These are phyloP conservation scores for Colletotrichum graminicola DNA, from an alignment of 2,329 filamentous ascomycete species.

Conservation along the genomic window DNA sequence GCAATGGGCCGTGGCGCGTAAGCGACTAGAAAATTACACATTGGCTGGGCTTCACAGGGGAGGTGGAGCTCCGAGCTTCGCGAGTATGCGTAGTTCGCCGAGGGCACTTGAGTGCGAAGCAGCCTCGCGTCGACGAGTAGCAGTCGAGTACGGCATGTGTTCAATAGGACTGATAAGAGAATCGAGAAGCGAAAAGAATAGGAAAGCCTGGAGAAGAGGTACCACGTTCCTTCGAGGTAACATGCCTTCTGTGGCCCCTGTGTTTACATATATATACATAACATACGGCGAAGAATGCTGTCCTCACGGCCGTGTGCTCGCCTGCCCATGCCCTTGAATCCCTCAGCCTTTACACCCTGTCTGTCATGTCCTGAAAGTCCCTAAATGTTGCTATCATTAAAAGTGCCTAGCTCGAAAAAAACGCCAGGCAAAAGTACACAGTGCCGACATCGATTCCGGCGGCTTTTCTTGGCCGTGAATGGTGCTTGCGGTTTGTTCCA, in stretches of 20 bases:
- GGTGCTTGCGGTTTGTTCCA: not conserved
- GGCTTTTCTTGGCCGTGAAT: conserved; percentile 5
- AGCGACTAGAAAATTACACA: not conserved
- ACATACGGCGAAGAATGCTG: conserved; percentile 36
- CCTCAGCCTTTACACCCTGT: conserved; percentile 32
- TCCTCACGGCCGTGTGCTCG: conserved; percentile 40
- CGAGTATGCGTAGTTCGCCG: not conserved
- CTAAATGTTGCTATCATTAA: conserved; percentile 18
- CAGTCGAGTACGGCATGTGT: not conserved
- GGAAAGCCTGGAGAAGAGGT: not conserved
- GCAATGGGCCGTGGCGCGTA: not conserved
- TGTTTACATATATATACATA: conserved; percentile 35
- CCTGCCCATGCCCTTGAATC: conserved; percentile 40
- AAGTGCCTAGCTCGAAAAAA: not conserved
- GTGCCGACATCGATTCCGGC: not conserved
- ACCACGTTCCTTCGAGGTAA: not conserved
- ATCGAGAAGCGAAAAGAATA: not conserved
- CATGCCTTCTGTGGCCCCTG: conserved; percentile 2
- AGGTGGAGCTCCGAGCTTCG: not conserved
- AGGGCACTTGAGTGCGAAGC: not conserved
- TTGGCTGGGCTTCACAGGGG: not conserved
- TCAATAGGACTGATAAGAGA: conserved; percentile 16
- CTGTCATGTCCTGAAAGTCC: conserved; percentile 27
- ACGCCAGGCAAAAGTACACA: not conserved
- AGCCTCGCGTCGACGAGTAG: not conserved